Conservation (phyloP, 129 eudicot species). For the Pittosporum tobira region DNA sequence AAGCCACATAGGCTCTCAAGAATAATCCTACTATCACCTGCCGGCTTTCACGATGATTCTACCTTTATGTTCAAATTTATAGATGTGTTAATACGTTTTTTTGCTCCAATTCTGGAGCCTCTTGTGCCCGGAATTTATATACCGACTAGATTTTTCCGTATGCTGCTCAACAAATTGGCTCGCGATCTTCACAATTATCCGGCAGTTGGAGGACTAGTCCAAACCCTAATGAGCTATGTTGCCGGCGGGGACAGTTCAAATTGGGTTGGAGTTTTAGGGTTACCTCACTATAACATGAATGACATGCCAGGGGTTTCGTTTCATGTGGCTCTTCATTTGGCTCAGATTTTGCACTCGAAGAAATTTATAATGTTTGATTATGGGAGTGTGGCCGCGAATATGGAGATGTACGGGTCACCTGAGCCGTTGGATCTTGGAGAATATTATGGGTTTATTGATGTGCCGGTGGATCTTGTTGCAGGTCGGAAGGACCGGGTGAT, state of each 20-base stretch:
- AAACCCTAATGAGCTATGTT: constrained; percentile 72
- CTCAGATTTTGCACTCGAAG: constrained; percentile 55
- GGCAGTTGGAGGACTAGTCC: constrained; percentile 94
- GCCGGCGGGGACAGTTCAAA: constrained; percentile 92
- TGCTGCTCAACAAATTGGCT: constrained; percentile 81
- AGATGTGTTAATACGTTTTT: constrained; percentile 47
- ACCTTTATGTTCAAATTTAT: constrained; percentile 43
- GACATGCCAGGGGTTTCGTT: constrained; percentile 95
- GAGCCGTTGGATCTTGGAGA: constrained; percentile 86
- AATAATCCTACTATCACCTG: constrained; percentile 59
- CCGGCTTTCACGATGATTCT: constrained; percentile 87
- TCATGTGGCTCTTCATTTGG: constrained; percentile 73
- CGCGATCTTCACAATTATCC: constrained; percentile 92
- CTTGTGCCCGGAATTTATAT: constrained; percentile 71
- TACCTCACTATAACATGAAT: constrained; percentile 89
- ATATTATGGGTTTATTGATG: constrained; percentile 50
- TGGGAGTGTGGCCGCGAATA: constrained; percentile 58
- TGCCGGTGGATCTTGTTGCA: constrained; percentile 89
- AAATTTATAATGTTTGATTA: constrained; percentile 77
- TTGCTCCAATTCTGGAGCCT: constrained; percentile 55
- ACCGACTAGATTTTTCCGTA: constrained; percentile 85
- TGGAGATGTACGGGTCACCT: constrained; percentile 50
- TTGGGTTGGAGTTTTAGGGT: constrained; percentile 85
- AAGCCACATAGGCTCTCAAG: constrained; percentile 73
- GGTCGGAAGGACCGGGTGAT: constrained; percentile 88